Conservation (phyloP, 805 yeast species). For the Wickerhamiella sorbophila region DNA sequence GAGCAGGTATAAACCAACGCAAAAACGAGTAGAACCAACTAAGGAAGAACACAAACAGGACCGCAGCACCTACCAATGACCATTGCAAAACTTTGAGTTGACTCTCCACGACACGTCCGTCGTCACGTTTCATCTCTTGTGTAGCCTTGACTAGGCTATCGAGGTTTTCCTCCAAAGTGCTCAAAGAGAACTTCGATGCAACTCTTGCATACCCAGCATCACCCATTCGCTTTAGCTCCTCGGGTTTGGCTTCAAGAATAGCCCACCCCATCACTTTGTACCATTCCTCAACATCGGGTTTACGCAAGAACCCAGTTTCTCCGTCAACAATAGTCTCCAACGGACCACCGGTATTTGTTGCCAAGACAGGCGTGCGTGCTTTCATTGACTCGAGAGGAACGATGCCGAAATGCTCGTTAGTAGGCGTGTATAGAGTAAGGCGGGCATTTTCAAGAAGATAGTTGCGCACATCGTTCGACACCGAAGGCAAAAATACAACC, state of each 20-base stretch:
- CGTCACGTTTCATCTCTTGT: constrained; percentile 11
- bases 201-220: constrained; percentile 23
- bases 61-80: background rate
- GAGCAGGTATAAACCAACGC: constrained; percentile 4
- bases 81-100: constrained; percentile 1
- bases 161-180: constrained; percentile 21
- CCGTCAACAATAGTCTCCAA: constrained; percentile 51
- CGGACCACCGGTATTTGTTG: constrained; percentile 87
- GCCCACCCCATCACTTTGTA: constrained; percentile 22
- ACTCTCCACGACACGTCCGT: constrained; percentile 7
- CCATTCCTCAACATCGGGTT: constrained; percentile 25
- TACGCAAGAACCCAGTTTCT: constrained; percentile 28
- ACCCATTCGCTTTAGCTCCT: constrained; percentile 21
- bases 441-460: constrained; percentile 42
- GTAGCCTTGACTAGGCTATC: constrained; percentile 15
- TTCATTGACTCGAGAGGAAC: constrained; percentile 95
- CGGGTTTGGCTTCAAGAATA: constrained; percentile 13
- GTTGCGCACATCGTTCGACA: constrained; percentile 51
- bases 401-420: constrained; percentile 90
- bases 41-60: background rate
- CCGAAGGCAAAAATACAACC: constrained; percentile 69
- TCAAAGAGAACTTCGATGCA: constrained; percentile 20
- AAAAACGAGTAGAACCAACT: background rate
- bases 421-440: constrained; percentile 73
- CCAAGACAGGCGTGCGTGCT: constrained; percentile 67